Base-by-base conservation (phyloP, 116 monocot genomes). In the Iris pallida region DNA sequence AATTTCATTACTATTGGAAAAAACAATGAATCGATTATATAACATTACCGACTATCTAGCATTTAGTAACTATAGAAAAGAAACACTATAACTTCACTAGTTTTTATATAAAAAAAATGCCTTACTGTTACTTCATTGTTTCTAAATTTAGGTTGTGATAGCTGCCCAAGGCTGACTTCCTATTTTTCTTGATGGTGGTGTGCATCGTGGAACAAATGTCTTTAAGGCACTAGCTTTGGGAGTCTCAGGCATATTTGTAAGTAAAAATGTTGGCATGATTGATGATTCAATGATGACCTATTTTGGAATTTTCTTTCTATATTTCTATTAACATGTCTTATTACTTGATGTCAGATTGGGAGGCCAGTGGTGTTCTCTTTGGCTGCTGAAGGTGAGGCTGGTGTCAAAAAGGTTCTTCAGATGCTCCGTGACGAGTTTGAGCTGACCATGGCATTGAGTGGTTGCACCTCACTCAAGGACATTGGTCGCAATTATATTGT, bases 141-240 rank as follows among this genome's bases (percentile, higher is more conserved):
- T 30, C 30, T 1, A 30, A 30, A 46, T 52, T 72, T 66, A 94
- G 94, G 95, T 95, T 61, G 91, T 91, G 13, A 88, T 82, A 72
- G 89, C 88, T 62, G 89, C 82, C 46, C 81, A 86, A 42, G 92
- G 95, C 42, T 75, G 82, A 42, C 62, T 96, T 59, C 95, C 95
- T 10, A 91, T 96, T 54, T 87, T 89, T 69, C 69, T 96, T 11
- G 95, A 96, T 61, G 91, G 95, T 49, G 95, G 95, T 7, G 88
- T 96, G 74, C 95, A 91, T 52, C 88, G 95, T 48, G 95, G 95
- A 65, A 96, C 92, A 4, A 91, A 96, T 71, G 95, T 96, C 18
- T 96, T 96, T 89, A 96, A 96, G 78, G 95, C 95, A 42, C 66
- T 96, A 64, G 95, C 95, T 57, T 70, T 96, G 47, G 95, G 95